These are phyloP conservation scores for Phytophthora chlamydospora DNA, from an alignment of 352 stramenopile genomes.

Conservation along the genomic window DNA sequence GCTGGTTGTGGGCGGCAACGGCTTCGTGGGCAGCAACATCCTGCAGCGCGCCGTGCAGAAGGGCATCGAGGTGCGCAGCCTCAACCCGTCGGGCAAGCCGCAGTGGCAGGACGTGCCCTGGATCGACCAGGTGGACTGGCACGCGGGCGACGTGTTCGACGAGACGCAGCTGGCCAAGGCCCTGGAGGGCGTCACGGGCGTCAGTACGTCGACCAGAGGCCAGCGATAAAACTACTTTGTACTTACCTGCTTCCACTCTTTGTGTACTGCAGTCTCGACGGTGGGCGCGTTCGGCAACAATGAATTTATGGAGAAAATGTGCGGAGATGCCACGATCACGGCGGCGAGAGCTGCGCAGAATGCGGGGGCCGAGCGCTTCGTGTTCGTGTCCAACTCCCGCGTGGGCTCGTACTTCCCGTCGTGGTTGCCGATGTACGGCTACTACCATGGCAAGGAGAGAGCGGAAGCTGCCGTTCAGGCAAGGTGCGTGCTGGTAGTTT, in stretches of 20 bases:
- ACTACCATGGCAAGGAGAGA: slow-evolving; percentile 91
- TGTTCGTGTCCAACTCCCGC: slow-evolving; percentile 93
- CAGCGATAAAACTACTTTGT: background rate
- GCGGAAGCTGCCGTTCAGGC: slow-evolving; percentile 77
- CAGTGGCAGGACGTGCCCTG: slow-evolving; percentile 77
- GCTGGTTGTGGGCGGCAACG: slow-evolving; percentile 88
- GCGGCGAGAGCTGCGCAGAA: slow-evolving; percentile 76
- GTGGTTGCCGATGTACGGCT: slow-evolving; percentile 84
- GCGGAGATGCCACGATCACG: slow-evolving; percentile 87
- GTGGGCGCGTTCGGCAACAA: slow-evolving; percentile 90
- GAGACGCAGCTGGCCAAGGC: slow-evolving; percentile 62
- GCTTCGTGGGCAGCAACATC: slow-evolving; percentile 92
- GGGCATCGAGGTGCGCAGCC: slow-evolving; percentile 84
- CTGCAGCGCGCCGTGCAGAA: slow-evolving; percentile 88
- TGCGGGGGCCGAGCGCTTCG: slow-evolving; percentile 79
- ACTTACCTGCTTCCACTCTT: slow-evolving; percentile 3
- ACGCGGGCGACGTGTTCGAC: slow-evolving; percentile 87
- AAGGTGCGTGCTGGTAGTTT: slow-evolving; percentile 34
- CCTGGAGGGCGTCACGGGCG: slow-evolving; percentile 74
- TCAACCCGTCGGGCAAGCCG: slow-evolving; percentile 86
- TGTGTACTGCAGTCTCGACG: slow-evolving; percentile 70
- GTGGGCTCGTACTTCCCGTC: slow-evolving; percentile 78
- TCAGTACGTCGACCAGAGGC: slow-evolving; percentile 57
- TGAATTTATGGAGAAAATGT: slow-evolving; percentile 91
- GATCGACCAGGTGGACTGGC: slow-evolving; percentile 90